Base-by-base conservation (phyloP, 345 rosid species). In the Raphanus sativus region DNA sequence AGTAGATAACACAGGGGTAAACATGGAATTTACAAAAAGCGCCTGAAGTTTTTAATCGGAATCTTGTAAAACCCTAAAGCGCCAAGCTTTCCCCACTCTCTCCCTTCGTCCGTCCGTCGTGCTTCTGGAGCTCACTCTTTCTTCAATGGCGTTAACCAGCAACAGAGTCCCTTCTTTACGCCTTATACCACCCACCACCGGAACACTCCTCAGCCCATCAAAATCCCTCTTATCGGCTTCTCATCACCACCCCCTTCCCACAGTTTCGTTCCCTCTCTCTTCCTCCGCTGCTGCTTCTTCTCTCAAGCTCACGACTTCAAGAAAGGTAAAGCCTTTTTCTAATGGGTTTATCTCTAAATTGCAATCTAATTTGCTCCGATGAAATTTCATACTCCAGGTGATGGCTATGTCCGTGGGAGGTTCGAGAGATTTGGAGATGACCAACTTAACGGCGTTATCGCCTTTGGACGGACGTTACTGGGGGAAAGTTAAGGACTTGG, bases 401-500 rank as follows among this genome's bases (percentile, higher is more conserved):
- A 21, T 77, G 29, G 71, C 84, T 75, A 89, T 86, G 87, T 71
- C 82, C 45, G 77, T 67, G 24, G 78, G 24, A 15, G 71, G 79
- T 42, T 74, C 80, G 2, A 48, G 77, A 4, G 86, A 80, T 69
- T 86, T 87, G 17, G 94, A 89, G 83, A 85, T 92, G 40, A 89
- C 97, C 8, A 84, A 71, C 75, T 88, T 91, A 65, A 92, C 97
- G 9, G 96, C 99, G 0, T 77, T 95, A 61, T 93, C 98, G 0
- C 97, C 98, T 56, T 76, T 95, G 86, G 98, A 92, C 71, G 99
- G 99, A 52, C 96, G 98, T 62, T 95, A 95, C 56, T 89, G 99
- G 96, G 83, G 86, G 1, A 83, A 84, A 83, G 98, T 90, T 61
- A 90, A 93, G 86, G 93, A 87, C 36, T 86, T 93, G 82, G 89